These are phyloP conservation scores for Castanea mollissima DNA, from an alignment of 306 rosid genomes.

Conservation along the genomic window DNA sequence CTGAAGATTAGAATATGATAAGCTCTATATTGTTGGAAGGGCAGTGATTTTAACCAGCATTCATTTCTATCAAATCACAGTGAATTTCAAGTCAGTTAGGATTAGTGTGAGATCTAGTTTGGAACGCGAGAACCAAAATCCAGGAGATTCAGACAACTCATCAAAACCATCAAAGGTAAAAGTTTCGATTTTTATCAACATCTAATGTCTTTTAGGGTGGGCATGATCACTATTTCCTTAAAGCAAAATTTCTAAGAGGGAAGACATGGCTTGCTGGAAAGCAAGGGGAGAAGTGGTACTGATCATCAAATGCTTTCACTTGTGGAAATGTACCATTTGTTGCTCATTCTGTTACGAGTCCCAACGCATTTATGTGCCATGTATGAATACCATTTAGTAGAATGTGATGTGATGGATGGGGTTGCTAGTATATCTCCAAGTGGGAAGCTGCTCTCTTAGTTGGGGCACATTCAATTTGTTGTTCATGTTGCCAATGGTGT, in stretches of 20 bases:
- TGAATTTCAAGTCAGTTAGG: conserved; percentile 29
- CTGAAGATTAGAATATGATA: background rate
- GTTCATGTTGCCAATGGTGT: background rate
- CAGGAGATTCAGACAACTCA: conserved; percentile 24
- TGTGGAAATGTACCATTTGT: background rate
- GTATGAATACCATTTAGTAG: background rate
- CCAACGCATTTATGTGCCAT: background rate
- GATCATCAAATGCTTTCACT: background rate
- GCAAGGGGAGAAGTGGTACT: background rate
- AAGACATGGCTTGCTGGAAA: background rate
- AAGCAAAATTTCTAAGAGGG: background rate
- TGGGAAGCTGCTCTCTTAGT: background rate
- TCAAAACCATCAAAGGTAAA: conserved; percentile 36
- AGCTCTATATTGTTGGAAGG: background rate
- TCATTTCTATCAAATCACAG: conserved; percentile 24
- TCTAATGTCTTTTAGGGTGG: background rate
- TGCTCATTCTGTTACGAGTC: background rate
- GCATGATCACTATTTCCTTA: background rate
- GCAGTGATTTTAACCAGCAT: background rate
- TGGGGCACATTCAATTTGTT: background rate
- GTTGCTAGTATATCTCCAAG: background rate
- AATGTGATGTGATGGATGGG: background rate
- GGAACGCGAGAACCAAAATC: conserved; percentile 30
- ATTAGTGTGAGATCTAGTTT: conserved; percentile 34
- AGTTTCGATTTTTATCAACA: background rate